phyloP scores from a whole-genome alignment of 495 filamentous ascomycete genomes.

The Rhypophila decipiens region DNA sequence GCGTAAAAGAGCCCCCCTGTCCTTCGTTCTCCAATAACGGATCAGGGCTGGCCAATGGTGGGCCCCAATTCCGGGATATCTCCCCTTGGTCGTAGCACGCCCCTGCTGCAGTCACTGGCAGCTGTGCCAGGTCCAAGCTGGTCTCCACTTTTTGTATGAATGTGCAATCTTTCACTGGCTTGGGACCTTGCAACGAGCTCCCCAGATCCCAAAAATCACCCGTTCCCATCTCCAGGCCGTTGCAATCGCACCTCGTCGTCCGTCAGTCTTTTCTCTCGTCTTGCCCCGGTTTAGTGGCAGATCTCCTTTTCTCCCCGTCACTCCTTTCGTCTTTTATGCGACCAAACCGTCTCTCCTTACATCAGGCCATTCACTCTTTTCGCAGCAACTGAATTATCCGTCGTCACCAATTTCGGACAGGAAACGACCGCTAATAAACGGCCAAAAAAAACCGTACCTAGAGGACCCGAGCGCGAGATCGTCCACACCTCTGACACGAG shows the following conservation, averaged over 20 bases:
- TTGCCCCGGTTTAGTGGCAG: background rate
- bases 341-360: conserved; percentile 2
- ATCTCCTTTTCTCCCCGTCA: conserved; percentile 4
- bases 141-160: conserved; percentile 16
- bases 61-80: conserved; percentile 12
- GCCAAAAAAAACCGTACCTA: no score
- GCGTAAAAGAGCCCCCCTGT: conserved; percentile 1
- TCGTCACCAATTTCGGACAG: no score
- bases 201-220: conserved; percentile 25
- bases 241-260: conserved; percentile 4
- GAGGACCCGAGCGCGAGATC: conserved; percentile 9
- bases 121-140: conserved; percentile 5
- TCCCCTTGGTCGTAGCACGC: conserved; percentile 8
- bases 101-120: conserved; percentile 13
- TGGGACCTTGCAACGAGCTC: conserved; percentile 6
- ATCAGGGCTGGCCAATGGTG: conserved; percentile 13
- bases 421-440: no score
- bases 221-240: conserved; percentile 1
- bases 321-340: conserved; percentile 1
- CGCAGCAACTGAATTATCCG: background rate
- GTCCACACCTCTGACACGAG: conserved; percentile 2
- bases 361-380: conserved; percentile 19
- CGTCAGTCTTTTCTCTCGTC: conserved; percentile 2
- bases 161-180: conserved; percentile 18
- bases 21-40: conserved; percentile 11